These are phyloP conservation scores for Aspergillus sclerotioniger DNA, from an alignment of 495 filamentous ascomycete genomes.

Conservation along the genomic window DNA sequence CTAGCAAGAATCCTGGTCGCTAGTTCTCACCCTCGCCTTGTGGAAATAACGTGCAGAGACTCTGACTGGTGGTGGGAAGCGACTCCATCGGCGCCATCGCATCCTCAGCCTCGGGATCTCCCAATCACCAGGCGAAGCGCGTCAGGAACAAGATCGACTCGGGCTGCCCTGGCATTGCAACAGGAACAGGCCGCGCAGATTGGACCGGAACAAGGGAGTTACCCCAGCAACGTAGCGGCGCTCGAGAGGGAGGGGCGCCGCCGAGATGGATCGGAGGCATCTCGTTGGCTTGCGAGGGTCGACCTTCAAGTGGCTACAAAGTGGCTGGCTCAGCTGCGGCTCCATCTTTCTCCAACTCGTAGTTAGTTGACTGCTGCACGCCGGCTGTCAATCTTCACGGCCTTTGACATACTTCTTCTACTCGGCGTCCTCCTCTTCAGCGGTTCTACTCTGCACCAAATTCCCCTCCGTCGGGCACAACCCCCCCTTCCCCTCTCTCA, in stretches of 20 bases:
- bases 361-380: too few species aligned
- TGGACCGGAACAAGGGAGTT: constrained; percentile 32
- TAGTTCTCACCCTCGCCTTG: background rate
- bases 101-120: constrained; percentile 9
- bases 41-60: constrained; percentile 16
- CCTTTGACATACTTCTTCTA: background rate
- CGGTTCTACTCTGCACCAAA: background rate
- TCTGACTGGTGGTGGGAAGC: background rate
- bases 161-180: constrained; percentile 7
- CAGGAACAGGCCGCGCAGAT: background rate
- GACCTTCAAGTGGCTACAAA: background rate
- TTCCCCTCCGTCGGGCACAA: background rate
- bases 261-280: background rate
- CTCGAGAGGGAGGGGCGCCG: background rate
- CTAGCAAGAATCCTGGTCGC: background rate
- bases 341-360: too few species aligned
- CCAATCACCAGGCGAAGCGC: constrained; percentile 10
- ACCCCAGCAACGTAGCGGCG: constrained; percentile 29
- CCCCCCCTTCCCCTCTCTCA: too few species aligned
- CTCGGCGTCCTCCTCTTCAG: background rate
- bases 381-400: too few species aligned
- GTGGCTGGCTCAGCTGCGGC: constrained; percentile 8
- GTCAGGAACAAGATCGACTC: constrained; percentile 11
- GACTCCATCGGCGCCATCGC: background rate
- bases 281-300: background rate